phyloP scores from a whole-genome alignment of 768 basidiomycete species.

The Podaxis sp. region DNA sequence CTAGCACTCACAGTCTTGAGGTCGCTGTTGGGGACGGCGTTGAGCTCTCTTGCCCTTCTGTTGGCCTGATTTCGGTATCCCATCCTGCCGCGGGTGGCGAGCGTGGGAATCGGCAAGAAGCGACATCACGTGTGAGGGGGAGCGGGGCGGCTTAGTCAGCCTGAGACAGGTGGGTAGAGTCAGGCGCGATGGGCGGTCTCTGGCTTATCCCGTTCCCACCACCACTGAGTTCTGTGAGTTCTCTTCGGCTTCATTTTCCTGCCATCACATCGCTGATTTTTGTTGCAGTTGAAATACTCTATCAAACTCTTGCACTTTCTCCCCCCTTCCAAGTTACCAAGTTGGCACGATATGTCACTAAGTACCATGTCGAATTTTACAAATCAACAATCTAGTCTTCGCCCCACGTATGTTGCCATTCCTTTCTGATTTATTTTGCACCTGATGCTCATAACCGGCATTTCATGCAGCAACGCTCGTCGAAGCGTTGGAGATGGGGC shows the following conservation, averaged over 20 bases:
- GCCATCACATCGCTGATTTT: slow-evolving; percentile 9
- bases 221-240: slow-evolving; percentile 4
- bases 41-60: slow-evolving; percentile 24
- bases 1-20: slow-evolving; percentile 38
- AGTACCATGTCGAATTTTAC: slow-evolving; percentile 66
- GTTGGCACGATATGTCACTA: slow-evolving; percentile 87
- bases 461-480: slow-evolving; percentile 79
- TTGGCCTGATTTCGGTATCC: slow-evolving; percentile 10
- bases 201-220: slow-evolving; percentile 20
- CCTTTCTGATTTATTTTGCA: not conserved
- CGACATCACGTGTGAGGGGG: slow-evolving; percentile 13
- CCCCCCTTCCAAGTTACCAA: slow-evolving; percentile 46
- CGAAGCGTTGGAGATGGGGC: slow-evolving; percentile 98
- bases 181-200: not conserved
- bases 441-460: slow-evolving; percentile 18
- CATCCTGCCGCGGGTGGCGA: slow-evolving; percentile 1
- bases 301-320: slow-evolving; percentile 7
- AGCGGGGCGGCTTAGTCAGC: slow-evolving; percentile 25
- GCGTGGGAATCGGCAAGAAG: slow-evolving; percentile 18
- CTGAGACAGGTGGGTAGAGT: not conserved
- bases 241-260: slow-evolving; percentile 3
- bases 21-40: slow-evolving; percentile 37
- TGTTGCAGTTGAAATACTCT: slow-evolving; percentile 15
- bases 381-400: slow-evolving; percentile 86
- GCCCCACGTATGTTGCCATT: slow-evolving; percentile 74